Percentiles rank a stretch among this genome's conserved stretches.
Conservation (phyloP, 352 stramenopile genomes). For the Phytopythium aichiense region DNA sequence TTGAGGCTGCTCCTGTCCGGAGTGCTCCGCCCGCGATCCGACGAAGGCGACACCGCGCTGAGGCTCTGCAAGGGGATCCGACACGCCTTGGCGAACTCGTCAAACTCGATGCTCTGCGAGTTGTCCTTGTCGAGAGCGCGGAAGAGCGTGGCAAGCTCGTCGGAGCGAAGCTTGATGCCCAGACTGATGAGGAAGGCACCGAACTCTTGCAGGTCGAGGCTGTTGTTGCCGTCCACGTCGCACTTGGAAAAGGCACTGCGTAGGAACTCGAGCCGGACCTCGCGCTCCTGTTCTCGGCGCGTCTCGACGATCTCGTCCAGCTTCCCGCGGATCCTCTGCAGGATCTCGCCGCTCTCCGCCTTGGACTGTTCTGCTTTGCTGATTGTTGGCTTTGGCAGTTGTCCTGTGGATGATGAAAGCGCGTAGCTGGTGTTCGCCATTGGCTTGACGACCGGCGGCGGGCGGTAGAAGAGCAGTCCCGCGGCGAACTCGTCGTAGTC, state of each 20-base stretch:
- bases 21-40: constrained; percentile 7
- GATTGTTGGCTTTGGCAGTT: constrained; percentile 3
- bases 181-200: constrained; percentile 45
- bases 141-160: constrained; percentile 36
- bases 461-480: constrained; percentile 60
- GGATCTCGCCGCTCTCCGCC: constrained; percentile 9
- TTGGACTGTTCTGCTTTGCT: neutral
- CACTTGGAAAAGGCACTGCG: constrained; percentile 43
- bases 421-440: neutral
- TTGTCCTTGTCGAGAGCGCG: constrained; percentile 35
- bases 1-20: constrained; percentile 8
- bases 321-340: constrained; percentile 19
- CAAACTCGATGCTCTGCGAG: constrained; percentile 41
- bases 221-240: constrained; percentile 39
- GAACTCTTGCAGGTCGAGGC: constrained; percentile 63
- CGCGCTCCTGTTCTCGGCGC: constrained; percentile 7
- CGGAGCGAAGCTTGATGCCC: constrained; percentile 45
- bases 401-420: neutral
- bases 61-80: neutral
- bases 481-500: constrained; percentile 74
- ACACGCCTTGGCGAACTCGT: constrained; percentile 34
- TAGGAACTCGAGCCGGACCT: constrained; percentile 12
- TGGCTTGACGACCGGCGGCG: constrained; percentile 14
- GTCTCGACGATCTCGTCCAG: constrained; percentile 24
- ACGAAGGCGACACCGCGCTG: neutral